Percentiles rank a stretch among this genome's conserved stretches.
Conservation (phyloP, 768 basidiomycete genomes). For the Omphalotus guepiniiformis region DNA sequence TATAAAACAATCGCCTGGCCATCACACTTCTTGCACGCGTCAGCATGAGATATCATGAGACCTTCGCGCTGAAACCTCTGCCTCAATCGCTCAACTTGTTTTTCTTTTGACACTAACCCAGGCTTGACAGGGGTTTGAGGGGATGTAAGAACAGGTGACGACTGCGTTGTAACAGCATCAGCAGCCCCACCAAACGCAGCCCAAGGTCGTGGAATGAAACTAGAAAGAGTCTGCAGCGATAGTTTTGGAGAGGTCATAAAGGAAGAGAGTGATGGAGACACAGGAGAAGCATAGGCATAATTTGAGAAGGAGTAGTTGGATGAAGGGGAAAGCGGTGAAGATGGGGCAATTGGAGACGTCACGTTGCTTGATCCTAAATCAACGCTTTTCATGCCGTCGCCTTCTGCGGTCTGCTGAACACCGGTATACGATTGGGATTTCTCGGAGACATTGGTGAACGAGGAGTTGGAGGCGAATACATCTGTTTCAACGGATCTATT, state of each 20-base stretch:
- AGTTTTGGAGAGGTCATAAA: constrained; percentile 48
- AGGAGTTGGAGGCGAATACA: not conserved
- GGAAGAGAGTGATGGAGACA: constrained; percentile 40
- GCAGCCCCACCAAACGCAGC: constrained; percentile 34
- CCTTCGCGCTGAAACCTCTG: constrained; percentile 44
- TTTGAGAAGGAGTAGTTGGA: not conserved
- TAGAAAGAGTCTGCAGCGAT: constrained; percentile 57
- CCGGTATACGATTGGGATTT: constrained; percentile 4
- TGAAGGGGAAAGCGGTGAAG: not conserved
- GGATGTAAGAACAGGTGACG: not conserved
- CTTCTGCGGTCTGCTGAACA: not conserved
- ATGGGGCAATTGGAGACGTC: not conserved
- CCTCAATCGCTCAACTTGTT: constrained; percentile 62
- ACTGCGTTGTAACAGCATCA: not conserved
- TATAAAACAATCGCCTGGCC: constrained; percentile 35
- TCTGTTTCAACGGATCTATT: constrained; percentile 2
- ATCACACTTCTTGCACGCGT: constrained; percentile 37
- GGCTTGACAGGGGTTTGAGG: constrained; percentile 1
- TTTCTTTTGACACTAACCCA: constrained; percentile 50
- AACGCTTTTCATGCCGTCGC: not conserved
- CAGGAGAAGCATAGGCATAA: constrained; percentile 14
- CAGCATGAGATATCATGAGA: constrained; percentile 21
- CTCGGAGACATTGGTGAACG: not conserved
- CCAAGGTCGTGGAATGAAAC: constrained; percentile 55
- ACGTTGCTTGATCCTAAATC: not conserved